Evolutionary conservation across 805 yeast species (phyloP).

Genomic region (Barnettozyma siamensis): DNA sequence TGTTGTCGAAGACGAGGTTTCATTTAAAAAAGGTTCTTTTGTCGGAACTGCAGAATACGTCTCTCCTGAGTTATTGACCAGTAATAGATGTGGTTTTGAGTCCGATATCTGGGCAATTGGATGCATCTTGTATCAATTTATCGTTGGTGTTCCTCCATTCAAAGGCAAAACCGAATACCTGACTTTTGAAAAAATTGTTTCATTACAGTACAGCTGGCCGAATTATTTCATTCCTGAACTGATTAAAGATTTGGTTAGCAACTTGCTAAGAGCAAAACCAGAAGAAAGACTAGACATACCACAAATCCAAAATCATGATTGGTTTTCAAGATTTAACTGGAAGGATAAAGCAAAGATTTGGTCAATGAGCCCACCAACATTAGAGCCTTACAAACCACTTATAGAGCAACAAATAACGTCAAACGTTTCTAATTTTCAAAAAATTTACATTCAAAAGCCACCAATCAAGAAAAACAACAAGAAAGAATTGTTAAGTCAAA

Average conservation of each 20-base stretch:
- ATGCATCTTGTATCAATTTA: slow-evolving; percentile 89
- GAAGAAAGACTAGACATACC: slow-evolving; percentile 52
- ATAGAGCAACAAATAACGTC: slow-evolving; percentile 24
- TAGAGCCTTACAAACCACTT: slow-evolving; percentile 56
- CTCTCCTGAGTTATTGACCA: slow-evolving; percentile 73
- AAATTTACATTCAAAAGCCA: slow-evolving; percentile 19
- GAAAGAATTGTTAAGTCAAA: slow-evolving; percentile 22
- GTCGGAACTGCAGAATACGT: slow-evolving; percentile 49
- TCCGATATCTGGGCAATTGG: slow-evolving; percentile 98
- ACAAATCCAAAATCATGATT: slow-evolving; percentile 59
- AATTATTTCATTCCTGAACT: slow-evolving; percentile 54
- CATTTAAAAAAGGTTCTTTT: slow-evolving; percentile 50
- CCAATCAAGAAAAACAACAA: slow-evolving; percentile 16
- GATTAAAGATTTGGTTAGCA: slow-evolving; percentile 61
- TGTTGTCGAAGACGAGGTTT: slow-evolving; percentile 28
- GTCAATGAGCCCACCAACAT: slow-evolving; percentile 60
- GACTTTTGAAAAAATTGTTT: slow-evolving; percentile 80
- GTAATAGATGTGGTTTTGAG: slow-evolving; percentile 75
- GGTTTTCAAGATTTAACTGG: slow-evolving; percentile 71
- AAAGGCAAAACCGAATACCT: slow-evolving; percentile 77
- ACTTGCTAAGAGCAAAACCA: slow-evolving; percentile 68
- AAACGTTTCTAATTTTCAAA: slow-evolving; percentile 12
- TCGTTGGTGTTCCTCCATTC: slow-evolving; percentile 86
- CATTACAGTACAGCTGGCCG: slow-evolving; percentile 67
- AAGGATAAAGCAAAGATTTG: slow-evolving; percentile 58